Evolutionary conservation across 129 eudicot species (phyloP), one percentile per base, ranked within the genome.

Genomic region (Cynara cardunculus): DNA sequence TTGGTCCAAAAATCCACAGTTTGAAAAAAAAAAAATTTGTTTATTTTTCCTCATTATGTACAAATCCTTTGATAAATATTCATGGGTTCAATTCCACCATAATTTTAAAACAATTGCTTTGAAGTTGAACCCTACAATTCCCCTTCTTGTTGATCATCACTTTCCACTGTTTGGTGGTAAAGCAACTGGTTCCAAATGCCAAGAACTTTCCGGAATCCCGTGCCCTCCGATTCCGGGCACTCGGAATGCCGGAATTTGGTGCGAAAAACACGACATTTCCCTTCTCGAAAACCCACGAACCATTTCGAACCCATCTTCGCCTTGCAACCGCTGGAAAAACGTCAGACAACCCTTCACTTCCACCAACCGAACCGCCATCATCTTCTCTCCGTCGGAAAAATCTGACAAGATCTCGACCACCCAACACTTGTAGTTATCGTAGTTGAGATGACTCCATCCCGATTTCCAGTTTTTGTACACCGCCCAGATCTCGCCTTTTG

Each of bases 181-280:
- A 31, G 87, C 91, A 77, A 77, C 81, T 10, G 96, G 93, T 82
- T 91, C 96, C 76, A 91, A 79, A 84, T 91, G 96, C 91, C 89
- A 91, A 81, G 85, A 89, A 77, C 80, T 81, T 73, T 91, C 93
- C 8, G 96, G 90, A n/a, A 91, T 89, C 53, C 91, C 93, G 26
- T 87, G 84, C n/a, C 70, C 80, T 24, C 77, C 74, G 7, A 91
- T 89, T 37, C 96, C 93, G 0, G 96, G 93, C 16, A 91, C 93
- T 44, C 85, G 78, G 30, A 85, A 89, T 13, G 92, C 88, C 7
- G 89, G 91, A 76, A 91, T 85, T 59, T 78, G 82, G 37, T 91
- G 96, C 11, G 96, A 89, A 65, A 91, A 91, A 62, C 88, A 75
- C 81, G 86, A 75, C 83, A 91, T 81, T 39, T 91, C 96, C 18